Evolutionary conservation across 1,139 yeast genomes (phyloP).

Genomic region (Candida sanyaensis): DNA sequence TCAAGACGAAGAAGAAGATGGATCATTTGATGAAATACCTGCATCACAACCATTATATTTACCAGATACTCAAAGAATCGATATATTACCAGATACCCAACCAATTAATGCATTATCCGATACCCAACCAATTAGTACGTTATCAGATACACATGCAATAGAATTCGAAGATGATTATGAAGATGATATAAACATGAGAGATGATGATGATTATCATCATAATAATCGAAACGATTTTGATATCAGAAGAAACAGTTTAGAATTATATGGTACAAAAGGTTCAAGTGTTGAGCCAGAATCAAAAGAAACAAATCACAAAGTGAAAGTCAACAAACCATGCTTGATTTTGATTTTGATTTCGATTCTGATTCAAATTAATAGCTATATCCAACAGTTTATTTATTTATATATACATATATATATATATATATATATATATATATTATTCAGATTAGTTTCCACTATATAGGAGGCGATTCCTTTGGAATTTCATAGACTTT

Average conservation of each 20-base stretch:
- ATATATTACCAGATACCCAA: constrained; percentile 4
- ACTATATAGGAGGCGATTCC: constrained; percentile 6
- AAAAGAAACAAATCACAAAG: neutral
- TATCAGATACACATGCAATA: constrained; percentile 3
- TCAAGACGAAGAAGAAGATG: neutral
- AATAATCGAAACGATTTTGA: constrained; percentile 2
- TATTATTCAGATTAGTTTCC: neutral
- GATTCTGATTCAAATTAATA: constrained; percentile 31
- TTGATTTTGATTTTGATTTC: constrained; percentile 25
- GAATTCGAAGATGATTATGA: neutral
- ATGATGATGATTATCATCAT: constrained; percentile 1
- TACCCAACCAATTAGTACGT: neutral
- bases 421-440: no score
- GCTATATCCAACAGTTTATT: neutral
- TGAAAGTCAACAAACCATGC: constrained; percentile 8
- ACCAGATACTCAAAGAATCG: neutral
- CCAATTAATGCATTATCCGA: neutral
- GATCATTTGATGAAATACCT: neutral
- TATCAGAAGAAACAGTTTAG: constrained; percentile 15
- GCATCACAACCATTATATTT: neutral
- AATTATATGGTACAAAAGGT: constrained; percentile 9
- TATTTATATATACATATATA: no score
- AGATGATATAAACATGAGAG: constrained; percentile 4
- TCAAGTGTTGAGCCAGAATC: constrained; percentile 11
- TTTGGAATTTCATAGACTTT: constrained; percentile 10